phyloP scores from a whole-genome alignment of 2,329 filamentous ascomycete species.

The Talaromyces atroroseus region DNA sequence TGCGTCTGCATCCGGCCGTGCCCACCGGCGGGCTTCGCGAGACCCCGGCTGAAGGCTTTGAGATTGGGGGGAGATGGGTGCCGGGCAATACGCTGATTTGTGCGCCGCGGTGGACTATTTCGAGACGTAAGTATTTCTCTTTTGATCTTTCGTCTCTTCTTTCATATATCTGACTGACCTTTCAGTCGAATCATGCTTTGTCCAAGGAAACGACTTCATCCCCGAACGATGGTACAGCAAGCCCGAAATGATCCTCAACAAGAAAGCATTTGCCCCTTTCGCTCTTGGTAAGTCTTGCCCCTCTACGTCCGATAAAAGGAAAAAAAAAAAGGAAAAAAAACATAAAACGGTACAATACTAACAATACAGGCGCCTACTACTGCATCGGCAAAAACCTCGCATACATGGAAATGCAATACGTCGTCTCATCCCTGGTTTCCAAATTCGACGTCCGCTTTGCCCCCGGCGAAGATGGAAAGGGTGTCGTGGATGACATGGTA shows the following conservation, averaged over 20 bases:
- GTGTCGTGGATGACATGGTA: conserved; percentile 13
- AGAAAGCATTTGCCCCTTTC: conserved; percentile 30
- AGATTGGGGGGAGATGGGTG: conserved; percentile 28
- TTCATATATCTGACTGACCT: background rate
- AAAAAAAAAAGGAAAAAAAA: too few species aligned
- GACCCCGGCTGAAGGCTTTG: conserved; percentile 31
- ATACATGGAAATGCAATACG: conserved; percentile 20
- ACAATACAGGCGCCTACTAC: conserved; percentile 19
- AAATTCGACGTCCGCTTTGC: conserved; percentile 24
- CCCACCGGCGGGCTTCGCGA: conserved; percentile 36
- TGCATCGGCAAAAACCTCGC: conserved; percentile 29
- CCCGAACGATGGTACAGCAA: conserved; percentile 4
- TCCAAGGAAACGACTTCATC: background rate
- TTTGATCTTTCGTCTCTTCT: background rate
- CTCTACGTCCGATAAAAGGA: too few species aligned
- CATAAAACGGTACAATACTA: background rate
- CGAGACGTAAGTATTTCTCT: background rate
- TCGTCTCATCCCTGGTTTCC: conserved; percentile 18
- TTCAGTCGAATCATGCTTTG: background rate
- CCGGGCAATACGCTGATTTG: conserved; percentile 16
- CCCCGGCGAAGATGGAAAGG: conserved; percentile 19
- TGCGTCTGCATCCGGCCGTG: conserved; percentile 39
- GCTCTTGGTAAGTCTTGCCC: conserved; percentile 7
- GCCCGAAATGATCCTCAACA: conserved; percentile 21
- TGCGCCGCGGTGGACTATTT: background rate